These are phyloP conservation scores for Amaranthus tricolor DNA, from an alignment of 179 eudicot species.

Conservation along the genomic window DNA sequence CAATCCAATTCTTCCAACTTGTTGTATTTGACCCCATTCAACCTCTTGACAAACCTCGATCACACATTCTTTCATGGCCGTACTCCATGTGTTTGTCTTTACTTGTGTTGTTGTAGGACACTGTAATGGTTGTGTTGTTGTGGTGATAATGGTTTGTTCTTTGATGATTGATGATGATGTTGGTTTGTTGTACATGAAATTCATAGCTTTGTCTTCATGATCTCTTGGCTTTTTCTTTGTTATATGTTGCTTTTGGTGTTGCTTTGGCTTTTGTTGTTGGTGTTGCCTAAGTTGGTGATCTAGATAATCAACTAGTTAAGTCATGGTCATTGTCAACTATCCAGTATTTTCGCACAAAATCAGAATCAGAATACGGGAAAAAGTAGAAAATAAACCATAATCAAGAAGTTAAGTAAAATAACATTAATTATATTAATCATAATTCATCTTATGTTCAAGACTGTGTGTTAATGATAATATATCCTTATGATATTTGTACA, in stretches of 20 bases:
- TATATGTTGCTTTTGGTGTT: conserved; percentile 22
- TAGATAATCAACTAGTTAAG: not conserved
- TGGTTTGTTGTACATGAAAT: conserved; percentile 22
- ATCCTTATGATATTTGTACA: no score
- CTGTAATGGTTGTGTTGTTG: not conserved
- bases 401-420: no score
- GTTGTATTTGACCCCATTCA: conserved; percentile 50
- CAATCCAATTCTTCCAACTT: conserved; percentile 49
- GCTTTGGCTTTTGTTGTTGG: conserved; percentile 20
- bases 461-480: no score
- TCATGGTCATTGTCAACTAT: no score
- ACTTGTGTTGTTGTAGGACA: not conserved
- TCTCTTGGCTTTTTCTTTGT: conserved; percentile 39
- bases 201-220: conserved; percentile 28
- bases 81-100: conserved; percentile 24
- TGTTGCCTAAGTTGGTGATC: not conserved
- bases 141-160: not conserved
- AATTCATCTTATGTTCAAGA: no score
- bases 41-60: conserved; percentile 56
- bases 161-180: not conserved
- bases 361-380: no score
- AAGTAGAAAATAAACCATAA: no score
- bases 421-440: no score
- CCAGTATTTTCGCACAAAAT: no score
- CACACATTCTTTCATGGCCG: conserved; percentile 49